Base-by-base conservation (phyloP, 805 yeast species). In the Schwanniomyces polymorphus region DNA sequence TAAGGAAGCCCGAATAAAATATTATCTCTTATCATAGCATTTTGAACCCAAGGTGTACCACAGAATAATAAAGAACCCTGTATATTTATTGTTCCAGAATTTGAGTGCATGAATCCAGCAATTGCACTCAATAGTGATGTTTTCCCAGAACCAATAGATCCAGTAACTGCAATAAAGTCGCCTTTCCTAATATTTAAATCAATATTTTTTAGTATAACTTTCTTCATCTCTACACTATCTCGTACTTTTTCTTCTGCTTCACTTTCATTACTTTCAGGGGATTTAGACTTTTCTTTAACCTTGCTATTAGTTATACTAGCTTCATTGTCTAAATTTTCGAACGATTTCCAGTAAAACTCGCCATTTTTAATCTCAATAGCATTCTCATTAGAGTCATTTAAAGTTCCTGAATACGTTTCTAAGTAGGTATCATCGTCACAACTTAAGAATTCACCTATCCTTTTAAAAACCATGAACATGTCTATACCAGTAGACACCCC, bases 21-120 rank as follows among this genome's bases (percentile, higher is more conserved):
- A 59, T 88, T 88, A 16, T 86, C 90, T 57, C 79, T 79, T 25
- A 89, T 82, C 0, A 95, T 85, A 2, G 87, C 82, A 65, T 88
- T 89, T 58, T 86, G 91, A 38, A 89, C 81, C 96, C 96, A 89
- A 14, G 91, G 92, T 38, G 78, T 78, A 17, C 91, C 88, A 78
- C 78, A 56, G 56, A 80, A 59, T 28, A 82, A 59, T 8, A 79
- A 51, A 0, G 75, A 67, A 2, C 92, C 91, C 51, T 75, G 74
- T 5, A 81, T 69, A 31, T 65, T 64, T 2, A 85, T 71, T 0
- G 59, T 44, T 35, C 96, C 96, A 0, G 56, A 38, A 0, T 64
- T 65, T 53, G 78, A 78, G 16, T 74, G 71, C 89, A 89, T 87
- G 34, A 80, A 76, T 0, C 96, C 96, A 7, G 87, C 74, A 44